These are phyloP conservation scores for Dendryphion nanum DNA, from an alignment of 2,329 filamentous ascomycete species.

Conservation along the genomic window DNA sequence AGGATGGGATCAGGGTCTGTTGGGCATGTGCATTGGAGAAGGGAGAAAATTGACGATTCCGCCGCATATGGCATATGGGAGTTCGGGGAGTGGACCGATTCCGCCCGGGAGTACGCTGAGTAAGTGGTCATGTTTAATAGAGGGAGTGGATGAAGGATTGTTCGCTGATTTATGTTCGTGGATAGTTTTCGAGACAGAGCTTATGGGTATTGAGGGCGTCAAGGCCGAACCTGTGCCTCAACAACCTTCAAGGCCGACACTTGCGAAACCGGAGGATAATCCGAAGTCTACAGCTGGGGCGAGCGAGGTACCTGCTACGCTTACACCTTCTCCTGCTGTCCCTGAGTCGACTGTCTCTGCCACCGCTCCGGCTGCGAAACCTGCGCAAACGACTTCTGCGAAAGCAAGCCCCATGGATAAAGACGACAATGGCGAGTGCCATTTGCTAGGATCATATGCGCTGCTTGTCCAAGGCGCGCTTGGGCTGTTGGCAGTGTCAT, in stretches of 20 bases:
- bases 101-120: conserved; percentile 75
- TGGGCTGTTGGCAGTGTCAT: conserved; percentile 76
- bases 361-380: conserved; percentile 5
- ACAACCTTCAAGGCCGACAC: conserved; percentile 11
- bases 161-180: conserved; percentile 11
- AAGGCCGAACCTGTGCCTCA: conserved; percentile 15
- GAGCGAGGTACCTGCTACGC: conserved; percentile 6
- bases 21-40: conserved; percentile 96
- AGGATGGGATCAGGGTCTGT: conserved; percentile 88
- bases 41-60: conserved; percentile 85
- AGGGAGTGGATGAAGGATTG: no score
- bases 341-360: not conserved
- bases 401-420: conserved; percentile 35
- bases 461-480: conserved; percentile 86
- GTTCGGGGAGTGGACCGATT: conserved; percentile 71
- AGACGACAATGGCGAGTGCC: conserved; percentile 71
- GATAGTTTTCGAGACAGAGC: conserved; percentile 84
- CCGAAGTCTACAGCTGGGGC: conserved; percentile 1
- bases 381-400: conserved; percentile 15
- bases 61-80: conserved; percentile 81
- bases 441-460: conserved; percentile 85
- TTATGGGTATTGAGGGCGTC: conserved; percentile 71
- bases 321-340: conserved; percentile 7
- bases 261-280: conserved; percentile 8
- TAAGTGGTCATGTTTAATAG: conserved; percentile 42